Base-by-base conservation (phyloP, 148 eudicot species). In the Cornus controversa region DNA sequence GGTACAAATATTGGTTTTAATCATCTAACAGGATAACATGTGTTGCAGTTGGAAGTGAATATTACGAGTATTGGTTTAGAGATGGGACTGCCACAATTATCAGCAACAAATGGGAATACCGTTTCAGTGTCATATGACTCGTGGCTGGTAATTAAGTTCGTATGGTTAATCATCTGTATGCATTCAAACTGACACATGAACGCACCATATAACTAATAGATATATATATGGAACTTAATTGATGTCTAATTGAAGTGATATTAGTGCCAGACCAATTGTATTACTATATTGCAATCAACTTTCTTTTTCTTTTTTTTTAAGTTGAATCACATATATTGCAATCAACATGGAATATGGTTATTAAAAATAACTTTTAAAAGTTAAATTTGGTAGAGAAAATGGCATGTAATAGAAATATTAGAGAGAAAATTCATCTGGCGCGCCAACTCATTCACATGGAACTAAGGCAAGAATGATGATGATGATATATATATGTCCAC, bases 131-230 rank as follows among this genome's bases (percentile, higher is more conserved):
- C 82, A n/a, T 74, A 74, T 29, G 50, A 75, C 50, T 69, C 78
- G 16, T 80, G 82, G 82, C 78, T 80, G 82, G 82, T 75, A 75
- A n/a, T n/a, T n/a, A n/a, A 47, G 34, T 69, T 37, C 22, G 68
- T 26, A 24, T 73, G 25, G 64, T 60, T 0, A 53, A 25, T 23
- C 9, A 6, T 54, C 40, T 74, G 8, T 67, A 58, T 74, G 8
- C 57, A 58, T 57, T 40, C 24, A 37, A 47, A 58, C 18, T 26
- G 65, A 10, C 47, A 57, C 15, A 26, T 20, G 74, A 65, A 5
- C 54, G 67, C 25, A 9, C 66, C 69, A 11, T 14, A 22, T 25
- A 22, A 36, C 27, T 31, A 50, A n/a, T n/a, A n/a, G n/a, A n/a
- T n/a, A n/a, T n/a, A 29, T 27, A 22, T 6, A 26, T 47, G 20